Conservation (phyloP, 306 rosid genomes). For the Quercus cerris region DNA sequence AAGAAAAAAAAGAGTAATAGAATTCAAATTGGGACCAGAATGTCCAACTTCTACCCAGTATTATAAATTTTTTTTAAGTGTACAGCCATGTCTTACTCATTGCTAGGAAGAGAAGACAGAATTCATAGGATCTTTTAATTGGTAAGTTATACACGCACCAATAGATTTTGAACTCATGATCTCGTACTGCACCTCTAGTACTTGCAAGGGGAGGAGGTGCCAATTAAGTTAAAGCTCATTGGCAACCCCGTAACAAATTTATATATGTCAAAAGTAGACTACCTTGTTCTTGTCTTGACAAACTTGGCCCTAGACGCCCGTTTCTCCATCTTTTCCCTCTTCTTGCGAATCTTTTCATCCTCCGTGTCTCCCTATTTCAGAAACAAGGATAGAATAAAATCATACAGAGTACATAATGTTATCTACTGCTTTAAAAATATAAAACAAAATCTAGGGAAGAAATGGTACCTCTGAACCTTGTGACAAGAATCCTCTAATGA, state of each 20-base stretch:
- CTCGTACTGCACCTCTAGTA: no score
- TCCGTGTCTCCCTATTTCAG: slow-evolving; percentile 56
- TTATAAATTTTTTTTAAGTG: not conserved
- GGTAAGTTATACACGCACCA: no score
- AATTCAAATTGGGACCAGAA: not conserved
- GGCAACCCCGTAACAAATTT: not conserved
- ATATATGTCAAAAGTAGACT: slow-evolving; percentile 6
- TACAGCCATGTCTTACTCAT: not conserved
- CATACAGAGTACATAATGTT: slow-evolving; percentile 2
- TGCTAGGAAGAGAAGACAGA: not conserved
- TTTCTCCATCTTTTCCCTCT: slow-evolving; percentile 95
- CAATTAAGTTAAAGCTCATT: no score
- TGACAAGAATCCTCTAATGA: slow-evolving; percentile 66
- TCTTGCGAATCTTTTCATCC: slow-evolving; percentile 88
- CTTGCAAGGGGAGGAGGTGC: no score
- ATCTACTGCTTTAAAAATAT: not conserved
- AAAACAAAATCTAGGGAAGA: not conserved
- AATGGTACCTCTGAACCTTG: slow-evolving; percentile 63
- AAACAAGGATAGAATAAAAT: slow-evolving; percentile 3
- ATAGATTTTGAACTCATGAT: no score
- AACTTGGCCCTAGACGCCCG: slow-evolving; percentile 76
- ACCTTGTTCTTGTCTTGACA: slow-evolving; percentile 70
- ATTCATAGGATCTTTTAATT: not conserved
- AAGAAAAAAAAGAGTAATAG: not conserved
- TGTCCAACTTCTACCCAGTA: not conserved